Evolutionary conservation across 2,329 filamentous ascomycete species (phyloP).

Genomic region (Metarhizium robertsii): DNA sequence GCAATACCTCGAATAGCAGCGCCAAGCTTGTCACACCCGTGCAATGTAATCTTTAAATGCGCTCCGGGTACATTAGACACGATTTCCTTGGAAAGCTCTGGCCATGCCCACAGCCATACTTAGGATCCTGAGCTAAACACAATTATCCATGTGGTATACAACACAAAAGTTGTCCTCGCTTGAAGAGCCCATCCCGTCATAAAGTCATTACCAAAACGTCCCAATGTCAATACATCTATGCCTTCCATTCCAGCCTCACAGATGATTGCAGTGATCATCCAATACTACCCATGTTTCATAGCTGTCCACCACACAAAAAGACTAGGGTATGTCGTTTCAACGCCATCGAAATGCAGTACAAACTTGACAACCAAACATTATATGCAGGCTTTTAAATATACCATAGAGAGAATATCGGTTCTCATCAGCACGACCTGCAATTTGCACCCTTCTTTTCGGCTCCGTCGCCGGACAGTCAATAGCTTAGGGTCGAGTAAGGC

Average conservation of each 20-base stretch:
- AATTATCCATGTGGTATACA: background rate
- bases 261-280: background rate
- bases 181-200: background rate
- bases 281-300: background rate
- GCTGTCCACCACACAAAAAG: slow-evolving; percentile 10
- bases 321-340: slow-evolving; percentile 23
- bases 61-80: no score
- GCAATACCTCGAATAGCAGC: no score
- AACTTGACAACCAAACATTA: slow-evolving; percentile 3
- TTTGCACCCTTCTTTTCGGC: background rate
- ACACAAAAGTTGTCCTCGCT: background rate
- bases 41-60: no score
- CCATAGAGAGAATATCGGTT: background rate
- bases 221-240: slow-evolving; percentile 2
- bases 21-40: no score
- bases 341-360: slow-evolving; percentile 23
- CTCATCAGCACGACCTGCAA: background rate
- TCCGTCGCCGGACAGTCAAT: background rate
- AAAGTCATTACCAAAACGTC: background rate
- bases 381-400: background rate
- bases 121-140: background rate
- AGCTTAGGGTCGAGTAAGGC: slow-evolving; percentile 19
- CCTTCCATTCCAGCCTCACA: background rate
- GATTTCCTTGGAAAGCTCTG: no score
- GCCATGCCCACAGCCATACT: background rate